These are phyloP conservation scores for Lactarius trivialis DNA, from an alignment of 768 basidiomycete species.

Conservation along the genomic window DNA sequence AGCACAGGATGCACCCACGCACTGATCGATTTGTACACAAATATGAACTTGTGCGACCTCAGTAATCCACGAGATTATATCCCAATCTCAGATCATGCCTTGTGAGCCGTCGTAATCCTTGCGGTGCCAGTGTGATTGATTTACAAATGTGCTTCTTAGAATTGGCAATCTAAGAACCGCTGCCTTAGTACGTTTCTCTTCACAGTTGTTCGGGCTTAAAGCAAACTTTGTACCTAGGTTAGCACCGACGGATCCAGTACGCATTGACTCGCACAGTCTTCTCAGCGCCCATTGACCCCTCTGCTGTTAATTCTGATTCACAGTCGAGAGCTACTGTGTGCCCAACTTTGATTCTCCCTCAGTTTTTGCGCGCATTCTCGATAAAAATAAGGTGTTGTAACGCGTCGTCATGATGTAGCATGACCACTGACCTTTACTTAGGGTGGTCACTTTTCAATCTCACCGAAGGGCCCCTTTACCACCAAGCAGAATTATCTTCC, in stretches of 20 bases:
- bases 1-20: neutral
- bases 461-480: slow-evolving; percentile 59
- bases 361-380: slow-evolving; percentile 82
- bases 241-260: slow-evolving; percentile 78
- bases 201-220: neutral
- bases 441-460: slow-evolving; percentile 90
- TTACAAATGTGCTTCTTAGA: slow-evolving; percentile 32
- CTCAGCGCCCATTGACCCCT: neutral
- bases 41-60: slow-evolving; percentile 19
- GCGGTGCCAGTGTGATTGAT: neutral
- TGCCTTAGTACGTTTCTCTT: slow-evolving; percentile 44
- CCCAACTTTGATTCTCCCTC: slow-evolving; percentile 94
- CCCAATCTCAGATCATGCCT: slow-evolving; percentile 71
- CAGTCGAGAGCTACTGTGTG: slow-evolving; percentile 89
- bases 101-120: slow-evolving; percentile 37
- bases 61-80: slow-evolving; percentile 56
- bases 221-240: slow-evolving; percentile 34
- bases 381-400: slow-evolving; percentile 59
- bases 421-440: slow-evolving; percentile 26
- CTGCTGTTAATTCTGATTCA: neutral
- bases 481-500: slow-evolving; percentile 82
- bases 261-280: neutral
- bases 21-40: neutral
- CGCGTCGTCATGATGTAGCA: neutral
- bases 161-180: slow-evolving; percentile 83